Conservation (phyloP, 805 yeast genomes). For the Yarrowia porcina region DNA sequence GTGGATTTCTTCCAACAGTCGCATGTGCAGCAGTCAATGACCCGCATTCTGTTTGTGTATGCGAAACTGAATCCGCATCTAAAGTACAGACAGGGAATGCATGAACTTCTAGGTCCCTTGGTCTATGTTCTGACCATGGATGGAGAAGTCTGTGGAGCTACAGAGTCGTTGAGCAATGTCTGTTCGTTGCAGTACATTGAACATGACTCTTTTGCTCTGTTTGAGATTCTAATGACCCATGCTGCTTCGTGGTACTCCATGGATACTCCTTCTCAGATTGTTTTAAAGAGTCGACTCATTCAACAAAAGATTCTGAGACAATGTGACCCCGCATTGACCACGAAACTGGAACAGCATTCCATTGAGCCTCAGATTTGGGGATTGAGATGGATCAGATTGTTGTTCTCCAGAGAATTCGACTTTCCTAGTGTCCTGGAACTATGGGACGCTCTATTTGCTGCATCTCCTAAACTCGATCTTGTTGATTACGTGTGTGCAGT, state of each 20-base stretch:
- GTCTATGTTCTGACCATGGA: constrained; percentile 33
- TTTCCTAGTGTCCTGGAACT: constrained; percentile 33
- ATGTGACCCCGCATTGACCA: constrained; percentile 36
- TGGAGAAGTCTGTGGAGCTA: not conserved
- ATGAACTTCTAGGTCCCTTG: constrained; percentile 51
- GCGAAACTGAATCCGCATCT: constrained; percentile 46
- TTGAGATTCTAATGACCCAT: constrained; percentile 36
- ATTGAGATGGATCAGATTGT: constrained; percentile 39
- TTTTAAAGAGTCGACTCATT: constrained; percentile 35
- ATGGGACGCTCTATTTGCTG: constrained; percentile 41
- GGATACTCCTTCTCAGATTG: constrained; percentile 31
- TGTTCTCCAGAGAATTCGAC: constrained; percentile 40
- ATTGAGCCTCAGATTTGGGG: constrained; percentile 43
- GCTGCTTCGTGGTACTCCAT: constrained; percentile 36
- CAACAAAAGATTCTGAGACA: constrained; percentile 35
- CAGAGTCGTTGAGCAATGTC: not conserved
- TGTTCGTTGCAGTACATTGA: constrained; percentile 31
- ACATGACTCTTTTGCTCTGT: constrained; percentile 37
- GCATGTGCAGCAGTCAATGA: constrained; percentile 34
- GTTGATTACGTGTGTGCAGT: constrained; percentile 40
- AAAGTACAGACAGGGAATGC: constrained; percentile 56
- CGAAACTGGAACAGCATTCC: constrained; percentile 30
- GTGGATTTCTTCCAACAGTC: constrained; percentile 35
- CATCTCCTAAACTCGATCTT: constrained; percentile 34
- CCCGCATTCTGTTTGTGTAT: constrained; percentile 48